Evolutionary conservation across 2,329 filamentous ascomycete species (phyloP).

Genomic region (Fusarium chlamydosporum): DNA sequence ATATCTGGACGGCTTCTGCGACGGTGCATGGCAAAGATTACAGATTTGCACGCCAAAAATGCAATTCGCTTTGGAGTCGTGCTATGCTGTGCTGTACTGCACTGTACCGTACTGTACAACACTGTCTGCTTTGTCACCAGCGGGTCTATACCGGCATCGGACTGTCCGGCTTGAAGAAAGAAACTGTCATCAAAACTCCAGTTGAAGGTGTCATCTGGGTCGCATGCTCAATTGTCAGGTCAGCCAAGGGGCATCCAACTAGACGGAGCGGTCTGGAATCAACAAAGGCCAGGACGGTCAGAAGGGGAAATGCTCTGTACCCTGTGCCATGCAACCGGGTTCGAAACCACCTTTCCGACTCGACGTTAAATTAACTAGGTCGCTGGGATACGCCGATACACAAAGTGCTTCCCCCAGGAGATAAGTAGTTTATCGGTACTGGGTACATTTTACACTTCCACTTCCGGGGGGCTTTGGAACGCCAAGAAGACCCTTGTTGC

Average conservation of each 20-base stretch:
- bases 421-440: slow-evolving; percentile 17
- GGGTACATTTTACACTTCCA: slow-evolving; percentile 36
- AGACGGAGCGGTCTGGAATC: slow-evolving; percentile 23
- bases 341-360: slow-evolving; percentile 23
- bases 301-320: slow-evolving; percentile 31
- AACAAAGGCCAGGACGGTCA: neutral
- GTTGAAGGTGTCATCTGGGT: slow-evolving; percentile 16
- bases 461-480: slow-evolving; percentile 26
- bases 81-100: slow-evolving; percentile 10
- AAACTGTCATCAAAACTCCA: slow-evolving; percentile 16
- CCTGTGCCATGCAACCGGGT: slow-evolving; percentile 31
- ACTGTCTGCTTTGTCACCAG: slow-evolving; percentile 22
- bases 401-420: slow-evolving; percentile 13
- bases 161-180: slow-evolving; percentile 27
- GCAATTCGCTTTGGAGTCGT: neutral
- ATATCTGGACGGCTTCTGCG: slow-evolving; percentile 1
- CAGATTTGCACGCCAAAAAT: slow-evolving; percentile 21
- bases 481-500: slow-evolving; percentile 36
- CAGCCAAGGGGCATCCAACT: slow-evolving; percentile 1
- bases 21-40: slow-evolving; percentile 36
- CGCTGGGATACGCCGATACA: slow-evolving; percentile 34
- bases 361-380: slow-evolving; percentile 24
- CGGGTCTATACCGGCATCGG: slow-evolving; percentile 22
- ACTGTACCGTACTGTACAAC: slow-evolving; percentile 21
- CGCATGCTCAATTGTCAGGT: slow-evolving; percentile 11